Evolutionary conservation across 2,329 filamentous ascomycete genomes (phyloP).

Genomic region (Xylaria sp.): DNA sequence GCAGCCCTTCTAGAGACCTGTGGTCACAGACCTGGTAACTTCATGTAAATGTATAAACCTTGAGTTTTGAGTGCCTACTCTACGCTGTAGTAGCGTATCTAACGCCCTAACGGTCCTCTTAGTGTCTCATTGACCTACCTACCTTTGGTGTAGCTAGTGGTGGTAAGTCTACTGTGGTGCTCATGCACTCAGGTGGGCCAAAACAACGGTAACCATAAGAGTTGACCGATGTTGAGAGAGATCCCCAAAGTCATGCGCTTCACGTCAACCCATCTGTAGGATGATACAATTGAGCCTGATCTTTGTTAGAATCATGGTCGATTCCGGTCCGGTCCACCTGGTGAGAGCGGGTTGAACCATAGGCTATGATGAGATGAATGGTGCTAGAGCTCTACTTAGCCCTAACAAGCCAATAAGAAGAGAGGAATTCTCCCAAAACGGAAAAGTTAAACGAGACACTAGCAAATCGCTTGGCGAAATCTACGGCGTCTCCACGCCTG

Average conservation of each 20-base stretch:
- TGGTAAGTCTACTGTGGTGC: conserved; percentile 3
- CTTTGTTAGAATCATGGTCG: conserved; percentile 17
- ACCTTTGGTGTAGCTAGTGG: not conserved
- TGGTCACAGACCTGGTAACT: too few relatives aligned
- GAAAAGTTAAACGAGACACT: conserved; percentile 35
- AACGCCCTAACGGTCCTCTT: not conserved
- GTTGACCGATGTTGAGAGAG: conserved; percentile 3
- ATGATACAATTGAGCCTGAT: conserved; percentile 6
- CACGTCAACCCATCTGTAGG: conserved; percentile 8
- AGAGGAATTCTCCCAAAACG: conserved; percentile 15
- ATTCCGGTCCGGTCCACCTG: conserved; percentile 29
- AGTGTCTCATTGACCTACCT: not conserved
- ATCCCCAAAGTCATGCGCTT: conserved; percentile 3
- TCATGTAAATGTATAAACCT: not conserved
- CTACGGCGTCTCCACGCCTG: conserved; percentile 16
- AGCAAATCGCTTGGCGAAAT: conserved; percentile 11
- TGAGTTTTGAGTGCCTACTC: not conserved
- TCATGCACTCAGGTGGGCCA: conserved; percentile 18
- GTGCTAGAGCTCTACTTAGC: not conserved
- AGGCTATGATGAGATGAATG: conserved; percentile 12
- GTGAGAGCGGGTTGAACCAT: not conserved
- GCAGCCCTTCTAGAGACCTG: not conserved
- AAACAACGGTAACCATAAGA: conserved; percentile 6
- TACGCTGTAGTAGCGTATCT: not conserved
- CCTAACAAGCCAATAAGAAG: conserved; percentile 24